Evolutionary conservation across 129 eudicot species (phyloP).

Genomic region (Calendula officinalis): DNA sequence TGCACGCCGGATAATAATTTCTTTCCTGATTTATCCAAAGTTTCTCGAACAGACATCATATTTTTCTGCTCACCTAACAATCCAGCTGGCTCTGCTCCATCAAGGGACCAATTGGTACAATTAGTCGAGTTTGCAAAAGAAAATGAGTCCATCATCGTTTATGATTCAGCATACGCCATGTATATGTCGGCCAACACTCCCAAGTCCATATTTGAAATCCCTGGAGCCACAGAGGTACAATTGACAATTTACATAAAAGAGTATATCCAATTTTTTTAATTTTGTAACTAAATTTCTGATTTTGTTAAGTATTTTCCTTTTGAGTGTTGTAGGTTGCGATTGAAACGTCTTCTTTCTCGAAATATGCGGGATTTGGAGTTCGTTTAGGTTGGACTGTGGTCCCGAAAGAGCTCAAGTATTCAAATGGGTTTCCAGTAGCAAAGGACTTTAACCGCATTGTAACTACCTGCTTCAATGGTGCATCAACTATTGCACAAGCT

Average conservation of each 20-base stretch:
- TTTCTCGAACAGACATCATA: slow-evolving; percentile 78
- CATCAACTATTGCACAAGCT: slow-evolving; percentile 93
- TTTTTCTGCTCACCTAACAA: slow-evolving; percentile 97
- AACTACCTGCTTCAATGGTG: slow-evolving; percentile 94
- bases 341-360: slow-evolving; percentile 90
- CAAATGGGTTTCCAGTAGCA: slow-evolving; percentile 88
- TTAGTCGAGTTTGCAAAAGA: slow-evolving; percentile 84
- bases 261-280: no score
- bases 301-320: no score
- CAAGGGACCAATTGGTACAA: slow-evolving; percentile 73
- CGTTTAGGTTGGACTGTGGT: slow-evolving; percentile 98
- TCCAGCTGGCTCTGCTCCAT: slow-evolving; percentile 94
- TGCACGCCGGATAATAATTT: slow-evolving; percentile 93
- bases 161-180: slow-evolving; percentile 94
- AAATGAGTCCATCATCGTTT: slow-evolving; percentile 86
- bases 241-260: no score
- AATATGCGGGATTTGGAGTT: slow-evolving; percentile 96
- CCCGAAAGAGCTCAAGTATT: slow-evolving; percentile 77
- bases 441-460: slow-evolving; percentile 91
- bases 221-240: slow-evolving; percentile 95
- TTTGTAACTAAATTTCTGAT: no score
- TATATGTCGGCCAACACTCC: slow-evolving; percentile 85
- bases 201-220: slow-evolving; percentile 87
- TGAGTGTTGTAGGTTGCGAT: slow-evolving; percentile 99
- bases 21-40: slow-evolving; percentile 82